Evolutionary conservation across 2,329 filamentous ascomycete species (phyloP).

Genomic region (Domatiomyces catenatus): DNA sequence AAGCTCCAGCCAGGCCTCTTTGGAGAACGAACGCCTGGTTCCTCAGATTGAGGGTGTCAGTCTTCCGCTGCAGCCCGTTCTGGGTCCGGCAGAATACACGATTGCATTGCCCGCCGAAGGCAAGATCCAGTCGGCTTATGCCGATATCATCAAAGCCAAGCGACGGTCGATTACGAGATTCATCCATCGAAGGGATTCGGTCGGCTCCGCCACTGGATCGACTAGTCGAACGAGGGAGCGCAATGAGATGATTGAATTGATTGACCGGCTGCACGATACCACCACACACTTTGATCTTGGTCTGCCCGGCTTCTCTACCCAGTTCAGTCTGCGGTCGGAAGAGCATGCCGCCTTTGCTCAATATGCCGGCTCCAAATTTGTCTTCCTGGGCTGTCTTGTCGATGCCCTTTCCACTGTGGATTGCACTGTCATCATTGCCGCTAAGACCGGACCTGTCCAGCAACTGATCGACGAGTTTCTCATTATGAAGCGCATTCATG

Average conservation of each 20-base stretch:
- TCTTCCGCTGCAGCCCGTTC: constrained; percentile 11
- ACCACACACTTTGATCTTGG: constrained; percentile 32
- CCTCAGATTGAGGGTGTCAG: constrained; percentile 11
- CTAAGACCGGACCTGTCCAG: constrained; percentile 23
- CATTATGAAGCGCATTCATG: constrained; percentile 25
- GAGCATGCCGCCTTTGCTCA: constrained; percentile 31
- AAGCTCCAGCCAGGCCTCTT: constrained; percentile 17
- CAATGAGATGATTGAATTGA: constrained; percentile 22
- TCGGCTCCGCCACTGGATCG: constrained; percentile 11
- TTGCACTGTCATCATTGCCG: constrained; percentile 27
- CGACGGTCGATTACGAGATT: constrained; percentile 15
- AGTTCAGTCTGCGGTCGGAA: constrained; percentile 20
- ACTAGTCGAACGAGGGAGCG: constrained; percentile 11
- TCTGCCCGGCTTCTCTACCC: constrained; percentile 24
- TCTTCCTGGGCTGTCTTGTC: constrained; percentile 29
- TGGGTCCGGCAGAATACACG: constrained; percentile 14
- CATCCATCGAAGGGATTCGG: constrained; percentile 12
- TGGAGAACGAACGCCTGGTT: constrained; percentile 14
- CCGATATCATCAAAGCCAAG: constrained; percentile 15
- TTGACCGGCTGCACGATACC: constrained; percentile 27
- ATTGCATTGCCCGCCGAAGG: constrained; percentile 16
- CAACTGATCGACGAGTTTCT: constrained; percentile 29
- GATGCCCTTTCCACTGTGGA: constrained; percentile 22
- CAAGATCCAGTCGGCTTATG: constrained; percentile 16
- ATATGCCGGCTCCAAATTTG: constrained; percentile 33